Percentiles rank a stretch among this genome's conserved stretches.
Evolutionary conservation across 192 early-diverging fungal species (phyloP).

Genomic region (Entomortierella chlamydospora): DNA sequence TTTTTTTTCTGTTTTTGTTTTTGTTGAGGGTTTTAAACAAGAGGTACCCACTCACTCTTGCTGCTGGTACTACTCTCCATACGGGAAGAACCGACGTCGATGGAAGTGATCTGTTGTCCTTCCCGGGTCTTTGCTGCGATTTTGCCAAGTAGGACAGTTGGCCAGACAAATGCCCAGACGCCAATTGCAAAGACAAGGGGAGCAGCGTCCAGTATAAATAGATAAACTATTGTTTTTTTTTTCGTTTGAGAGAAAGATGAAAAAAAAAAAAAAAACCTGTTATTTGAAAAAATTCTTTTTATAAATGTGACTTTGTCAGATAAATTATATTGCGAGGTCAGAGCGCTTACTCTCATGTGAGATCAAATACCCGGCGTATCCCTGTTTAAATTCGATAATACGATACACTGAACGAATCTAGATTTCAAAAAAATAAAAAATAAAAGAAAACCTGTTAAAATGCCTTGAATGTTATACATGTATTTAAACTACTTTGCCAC

Average conservation of each 20-base stretch:
- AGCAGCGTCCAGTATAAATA: conserved; percentile 26
- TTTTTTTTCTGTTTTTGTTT: no score
- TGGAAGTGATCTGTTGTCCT: not conserved
- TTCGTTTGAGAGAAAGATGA: no score
- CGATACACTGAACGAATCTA: conserved; percentile 37
- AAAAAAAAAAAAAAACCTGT: not conserved
- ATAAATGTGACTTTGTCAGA: no score
- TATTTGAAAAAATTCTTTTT: no score
- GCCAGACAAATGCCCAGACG: conserved; percentile 33
- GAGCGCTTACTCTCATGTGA: conserved; percentile 19
- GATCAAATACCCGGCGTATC: conserved; percentile 16
- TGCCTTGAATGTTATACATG: no score
- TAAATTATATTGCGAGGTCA: not conserved
- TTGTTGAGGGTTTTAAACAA: not conserved
- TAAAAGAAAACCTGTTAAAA: not conserved
- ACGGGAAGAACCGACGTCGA: not conserved
- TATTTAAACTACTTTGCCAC: no score
- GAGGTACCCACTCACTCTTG: not conserved
- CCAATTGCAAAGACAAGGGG: conserved; percentile 44
- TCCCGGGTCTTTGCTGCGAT: not conserved
- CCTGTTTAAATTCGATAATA: conserved; percentile 30
- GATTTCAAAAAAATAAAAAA: not conserved
- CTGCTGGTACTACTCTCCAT: not conserved
- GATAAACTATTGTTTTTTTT: not conserved
- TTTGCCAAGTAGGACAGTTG: not conserved